Percentiles rank a stretch among this genome's conserved stretches.
Evolutionary conservation across 2,329 filamentous ascomycete genomes (phyloP).

Genomic region (Madurella mycetomatis): DNA sequence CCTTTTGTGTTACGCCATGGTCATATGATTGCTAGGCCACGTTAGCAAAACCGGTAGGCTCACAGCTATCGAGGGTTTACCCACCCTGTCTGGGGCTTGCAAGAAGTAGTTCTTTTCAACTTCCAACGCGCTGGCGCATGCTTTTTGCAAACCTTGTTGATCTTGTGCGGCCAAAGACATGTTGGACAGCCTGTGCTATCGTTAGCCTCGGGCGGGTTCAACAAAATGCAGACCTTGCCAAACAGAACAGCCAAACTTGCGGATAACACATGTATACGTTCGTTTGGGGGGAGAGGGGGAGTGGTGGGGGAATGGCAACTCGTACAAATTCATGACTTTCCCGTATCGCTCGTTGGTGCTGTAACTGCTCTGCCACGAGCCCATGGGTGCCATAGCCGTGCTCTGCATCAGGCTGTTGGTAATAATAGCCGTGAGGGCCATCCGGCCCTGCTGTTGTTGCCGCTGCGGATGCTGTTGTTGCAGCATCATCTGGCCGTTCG

Average conservation of each 20-base stretch:
- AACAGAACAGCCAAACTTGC: not conserved
- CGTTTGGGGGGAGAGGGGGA: not conserved
- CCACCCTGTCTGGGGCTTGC: conserved; percentile 46
- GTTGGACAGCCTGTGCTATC: conserved; percentile 45
- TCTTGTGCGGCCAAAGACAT: conserved; percentile 42
- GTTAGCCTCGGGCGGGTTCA: not conserved
- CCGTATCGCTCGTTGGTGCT: conserved; percentile 30
- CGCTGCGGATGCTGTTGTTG: conserved; percentile 35
- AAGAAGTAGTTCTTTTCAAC: conserved; percentile 47
- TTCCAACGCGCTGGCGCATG: conserved; percentile 39
- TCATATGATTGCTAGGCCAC: conserved; percentile 46
- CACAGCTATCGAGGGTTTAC: conserved; percentile 12
- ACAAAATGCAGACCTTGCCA: not conserved
- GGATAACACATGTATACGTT: too few relatives aligned
- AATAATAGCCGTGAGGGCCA: conserved; percentile 3
- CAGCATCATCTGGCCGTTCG: conserved; percentile 41
- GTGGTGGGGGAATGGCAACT: not conserved
- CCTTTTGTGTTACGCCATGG: conserved; percentile 41
- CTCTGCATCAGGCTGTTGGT: conserved; percentile 28
- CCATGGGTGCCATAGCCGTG: conserved; percentile 14
- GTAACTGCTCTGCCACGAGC: conserved; percentile 34
- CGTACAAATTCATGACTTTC: conserved; percentile 36
- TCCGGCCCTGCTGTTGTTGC: conserved; percentile 7
- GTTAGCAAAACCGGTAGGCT: conserved; percentile 22
- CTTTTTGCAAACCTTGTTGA: conserved; percentile 36